Evolutionary conservation across 139 green algal genomes (phyloP).

Genomic region (Dunaliella sp.): DNA sequence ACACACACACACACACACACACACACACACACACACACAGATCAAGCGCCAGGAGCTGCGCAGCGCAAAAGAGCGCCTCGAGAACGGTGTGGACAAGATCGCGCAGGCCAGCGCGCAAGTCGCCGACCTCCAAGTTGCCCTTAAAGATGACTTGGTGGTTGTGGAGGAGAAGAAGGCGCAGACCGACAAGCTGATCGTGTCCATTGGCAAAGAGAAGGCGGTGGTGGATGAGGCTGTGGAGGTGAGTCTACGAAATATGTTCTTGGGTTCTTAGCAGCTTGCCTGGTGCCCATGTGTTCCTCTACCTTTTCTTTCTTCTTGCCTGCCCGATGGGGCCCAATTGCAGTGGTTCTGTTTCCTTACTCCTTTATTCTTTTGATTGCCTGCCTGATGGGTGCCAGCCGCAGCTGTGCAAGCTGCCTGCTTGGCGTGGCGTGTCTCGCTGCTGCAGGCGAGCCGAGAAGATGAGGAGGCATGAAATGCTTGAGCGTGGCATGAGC

Average conservation of each 20-base stretch:
- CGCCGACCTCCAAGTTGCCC: slow-evolving; percentile 75
- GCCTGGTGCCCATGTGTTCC: neutral
- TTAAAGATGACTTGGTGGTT: slow-evolving; percentile 84
- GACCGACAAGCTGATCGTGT: slow-evolving; percentile 87
- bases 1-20: neutral
- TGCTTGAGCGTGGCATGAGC: too few species aligned
- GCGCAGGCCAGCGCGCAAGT: slow-evolving; percentile 74
- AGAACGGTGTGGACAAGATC: slow-evolving; percentile 87
- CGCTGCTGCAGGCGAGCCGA: neutral
- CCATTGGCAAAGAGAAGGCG: slow-evolving; percentile 85
- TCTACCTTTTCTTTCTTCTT: neutral
- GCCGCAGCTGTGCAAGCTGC: too few species aligned
- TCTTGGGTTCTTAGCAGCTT: too few species aligned
- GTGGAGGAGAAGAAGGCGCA: slow-evolving; percentile 88
- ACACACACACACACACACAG: neutral
- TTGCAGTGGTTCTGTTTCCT: too few species aligned
- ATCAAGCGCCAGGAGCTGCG: slow-evolving; percentile 54
- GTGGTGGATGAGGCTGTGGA: slow-evolving; percentile 87
- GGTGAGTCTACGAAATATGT: slow-evolving; percentile 32
- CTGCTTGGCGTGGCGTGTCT: too few species aligned
- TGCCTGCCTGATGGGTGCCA: too few species aligned
- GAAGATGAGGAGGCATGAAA: neutral
- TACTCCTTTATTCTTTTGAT: too few species aligned
- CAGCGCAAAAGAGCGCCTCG: slow-evolving; percentile 66
- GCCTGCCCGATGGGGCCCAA: neutral